Evolutionary conservation across 768 basidiomycete genomes (phyloP).

Genomic region (Amanita polypyramis): DNA sequence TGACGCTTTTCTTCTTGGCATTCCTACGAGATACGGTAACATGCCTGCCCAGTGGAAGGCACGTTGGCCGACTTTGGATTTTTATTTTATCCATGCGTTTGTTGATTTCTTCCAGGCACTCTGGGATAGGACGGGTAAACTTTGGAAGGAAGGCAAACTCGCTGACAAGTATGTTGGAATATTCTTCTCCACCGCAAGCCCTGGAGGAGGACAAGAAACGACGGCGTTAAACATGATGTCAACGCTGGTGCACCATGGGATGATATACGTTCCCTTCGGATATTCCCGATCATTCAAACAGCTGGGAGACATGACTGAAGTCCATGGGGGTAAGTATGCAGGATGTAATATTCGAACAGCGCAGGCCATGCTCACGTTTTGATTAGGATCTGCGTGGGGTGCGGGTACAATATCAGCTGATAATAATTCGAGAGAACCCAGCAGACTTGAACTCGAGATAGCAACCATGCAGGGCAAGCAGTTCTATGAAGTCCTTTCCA

Average conservation of each 20-base stretch:
- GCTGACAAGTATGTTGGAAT: conserved; percentile 59
- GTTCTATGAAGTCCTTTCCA: conserved; percentile 41
- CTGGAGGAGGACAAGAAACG: conserved; percentile 63
- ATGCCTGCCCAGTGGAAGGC: conserved; percentile 65
- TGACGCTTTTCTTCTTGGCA: conserved; percentile 60
- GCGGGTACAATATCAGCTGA: conserved; percentile 54
- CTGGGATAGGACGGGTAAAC: conserved; percentile 65
- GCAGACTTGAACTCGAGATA: conserved; percentile 43
- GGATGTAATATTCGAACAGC: too few species aligned
- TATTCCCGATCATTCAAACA: conserved; percentile 19
- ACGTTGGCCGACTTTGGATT: neutral
- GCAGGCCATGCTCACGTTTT: too few species aligned
- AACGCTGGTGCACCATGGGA: conserved; percentile 55
- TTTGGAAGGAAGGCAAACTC: conserved; percentile 48
- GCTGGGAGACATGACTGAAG: conserved; percentile 34
- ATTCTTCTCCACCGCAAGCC: conserved; percentile 57
- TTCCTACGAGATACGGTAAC: conserved; percentile 69
- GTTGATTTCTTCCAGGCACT: conserved; percentile 35
- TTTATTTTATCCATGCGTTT: neutral
- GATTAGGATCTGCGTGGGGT: conserved; percentile 67
- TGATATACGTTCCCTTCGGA: conserved; percentile 28
- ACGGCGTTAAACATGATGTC: conserved; percentile 37
- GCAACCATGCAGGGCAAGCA: conserved; percentile 45
- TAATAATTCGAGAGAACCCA: conserved; percentile 52
- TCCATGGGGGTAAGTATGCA: conserved; percentile 49